Percentiles rank a stretch among this genome's conserved stretches.
These are phyloP conservation scores for Fraxinus nigra DNA, from an alignment of 305 asterid species.

Conservation along the genomic window DNA sequence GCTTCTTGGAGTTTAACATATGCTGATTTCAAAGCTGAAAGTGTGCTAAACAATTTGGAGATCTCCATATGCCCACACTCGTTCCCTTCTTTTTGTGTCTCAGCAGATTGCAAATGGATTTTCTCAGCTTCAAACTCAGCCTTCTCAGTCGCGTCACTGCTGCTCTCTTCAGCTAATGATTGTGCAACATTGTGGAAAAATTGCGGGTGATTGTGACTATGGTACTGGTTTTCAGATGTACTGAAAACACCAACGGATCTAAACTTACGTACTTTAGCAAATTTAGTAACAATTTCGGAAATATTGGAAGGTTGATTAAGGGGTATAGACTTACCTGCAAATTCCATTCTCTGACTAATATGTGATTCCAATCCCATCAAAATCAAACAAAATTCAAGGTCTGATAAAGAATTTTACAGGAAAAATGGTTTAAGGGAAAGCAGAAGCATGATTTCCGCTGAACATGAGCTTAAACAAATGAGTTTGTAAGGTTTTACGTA, in stretches of 20 bases:
- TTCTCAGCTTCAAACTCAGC: slow-evolving; percentile 25
- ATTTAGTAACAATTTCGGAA: slow-evolving; percentile 43
- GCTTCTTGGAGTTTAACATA: slow-evolving; percentile 79
- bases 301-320: slow-evolving; percentile 46
- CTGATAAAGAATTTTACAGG: slow-evolving; percentile 20
- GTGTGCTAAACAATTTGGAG: slow-evolving; percentile 47
- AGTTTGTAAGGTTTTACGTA: slow-evolving; percentile 4
- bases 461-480: slow-evolving; percentile 20
- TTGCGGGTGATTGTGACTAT: slow-evolving; percentile 21
- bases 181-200: slow-evolving; percentile 17
- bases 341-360: slow-evolving; percentile 40
- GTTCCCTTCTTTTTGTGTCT: slow-evolving; percentile 26
- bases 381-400: slow-evolving; percentile 24
- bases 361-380: slow-evolving; percentile 41
- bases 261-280: slow-evolving; percentile 40
- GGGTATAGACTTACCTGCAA: slow-evolving; percentile 41
- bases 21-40: slow-evolving; percentile 55
- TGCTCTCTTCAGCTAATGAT: slow-evolving; percentile 33
- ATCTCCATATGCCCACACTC: slow-evolving; percentile 39
- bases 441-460: slow-evolving; percentile 32
- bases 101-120: slow-evolving; percentile 21
- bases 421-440: slow-evolving; percentile 26
- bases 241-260: slow-evolving; percentile 67
- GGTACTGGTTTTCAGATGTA: slow-evolving; percentile 31
- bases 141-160: slow-evolving; percentile 30